Base-by-base conservation (phyloP, 202 grass and related monocot species). In the Bolboschoenoplectus hybrid region DNA sequence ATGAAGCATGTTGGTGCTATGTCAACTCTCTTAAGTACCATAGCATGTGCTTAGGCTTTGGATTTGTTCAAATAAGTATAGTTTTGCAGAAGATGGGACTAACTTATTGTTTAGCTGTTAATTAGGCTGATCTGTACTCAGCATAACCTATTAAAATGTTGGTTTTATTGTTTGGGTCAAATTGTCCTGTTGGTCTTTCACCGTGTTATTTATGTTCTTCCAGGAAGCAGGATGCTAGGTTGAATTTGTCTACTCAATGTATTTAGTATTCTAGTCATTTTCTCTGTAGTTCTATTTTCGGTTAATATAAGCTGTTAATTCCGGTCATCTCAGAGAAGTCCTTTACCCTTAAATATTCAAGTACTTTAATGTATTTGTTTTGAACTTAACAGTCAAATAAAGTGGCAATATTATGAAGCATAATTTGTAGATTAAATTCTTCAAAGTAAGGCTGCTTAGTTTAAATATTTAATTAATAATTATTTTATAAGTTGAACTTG, bases 41-140 rank as follows among this genome's bases (percentile, higher is more conserved):
- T 66, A 38, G 38, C 72, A 86, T 86, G 84, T 86, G 72, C 84
- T 86, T 86, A 66, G 84, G 84, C 72, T 80, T 80, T 80, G 73
- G 55, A 76, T 60, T 86, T 80, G 72, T 80, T 78, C 12, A 63
- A 86, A 52, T 65, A 66, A 36, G 14, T 56, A 36, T 49, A 64
- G 8, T 64, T 76, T 63, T 66, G 5, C 53, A 50, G 46, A 60
- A 62, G n/a, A 43, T 20, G 9, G 38, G 39, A 82, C 60, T 49
- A 67, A 4, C 14, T 32, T 17, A 35, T 83, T 66, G 20, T 83
- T 67, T 67, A 67, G 67, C 17, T 60, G 36, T 80, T 74, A 79
- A 53, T 41, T 79, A 79, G 35, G 75, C 7, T 60, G 16, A 41
- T 78, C 75, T 80, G 38, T 80, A 60, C 35, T 76, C 49, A 16